These are phyloP conservation scores for Thozetella sp. DNA, from an alignment of 495 filamentous ascomycete species.

Conservation along the genomic window DNA sequence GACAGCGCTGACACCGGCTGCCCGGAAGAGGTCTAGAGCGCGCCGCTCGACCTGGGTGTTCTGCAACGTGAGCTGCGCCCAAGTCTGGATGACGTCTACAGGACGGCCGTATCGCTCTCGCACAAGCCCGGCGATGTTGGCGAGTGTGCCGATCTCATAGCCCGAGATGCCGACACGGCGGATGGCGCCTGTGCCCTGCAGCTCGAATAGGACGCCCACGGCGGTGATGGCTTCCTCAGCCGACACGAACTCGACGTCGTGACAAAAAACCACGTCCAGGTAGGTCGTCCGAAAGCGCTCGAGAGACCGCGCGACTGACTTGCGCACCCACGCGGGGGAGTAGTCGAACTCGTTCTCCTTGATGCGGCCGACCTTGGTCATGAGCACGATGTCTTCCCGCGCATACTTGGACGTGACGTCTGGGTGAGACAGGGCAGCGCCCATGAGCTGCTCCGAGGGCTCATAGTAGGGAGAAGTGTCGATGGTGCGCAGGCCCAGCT, in stretches of 20 bases:
- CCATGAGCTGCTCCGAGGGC: constrained; percentile 1
- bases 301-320: background rate
- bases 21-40: background rate
- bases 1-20: background rate
- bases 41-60: constrained; percentile 1
- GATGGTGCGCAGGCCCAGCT: background rate
- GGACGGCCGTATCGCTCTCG: background rate
- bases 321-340: background rate
- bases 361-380: constrained; percentile 2
- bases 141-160: background rate
- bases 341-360: constrained; percentile 2
- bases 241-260: constrained; percentile 1
- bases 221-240: background rate
- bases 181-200: background rate
- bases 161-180: background rate
- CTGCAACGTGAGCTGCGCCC: constrained; percentile 1
- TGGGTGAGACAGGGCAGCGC: background rate
- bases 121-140: background rate
- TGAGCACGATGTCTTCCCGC: background rate
- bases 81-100: background rate
- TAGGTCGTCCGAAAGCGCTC: background rate
- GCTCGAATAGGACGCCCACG: background rate
- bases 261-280: background rate
- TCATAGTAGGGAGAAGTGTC: background rate
- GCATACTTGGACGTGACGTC: background rate